Conservation (phyloP, 306 rosid species). For the Abrus pulchellus region DNA sequence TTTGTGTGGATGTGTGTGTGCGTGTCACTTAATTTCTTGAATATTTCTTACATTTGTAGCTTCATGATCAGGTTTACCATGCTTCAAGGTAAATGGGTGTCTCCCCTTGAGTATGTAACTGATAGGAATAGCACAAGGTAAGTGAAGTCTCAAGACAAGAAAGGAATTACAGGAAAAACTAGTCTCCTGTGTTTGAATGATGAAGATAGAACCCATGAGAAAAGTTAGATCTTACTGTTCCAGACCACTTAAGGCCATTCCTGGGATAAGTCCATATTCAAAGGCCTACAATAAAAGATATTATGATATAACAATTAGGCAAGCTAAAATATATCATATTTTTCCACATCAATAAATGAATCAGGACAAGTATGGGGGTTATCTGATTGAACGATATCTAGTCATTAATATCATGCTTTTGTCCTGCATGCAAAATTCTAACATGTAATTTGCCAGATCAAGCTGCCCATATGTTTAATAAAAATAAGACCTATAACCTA, state of each 20-base stretch:
- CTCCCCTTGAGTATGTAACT: conserved; percentile 91
- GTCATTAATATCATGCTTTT: conserved; percentile 23
- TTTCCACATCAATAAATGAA: conserved; percentile 8
- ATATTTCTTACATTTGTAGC: conserved; percentile 77
- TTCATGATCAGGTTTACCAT: conserved; percentile 93
- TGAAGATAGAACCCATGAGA: conserved; percentile 38
- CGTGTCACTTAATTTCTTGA: conserved; percentile 28
- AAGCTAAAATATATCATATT: conserved; percentile 7
- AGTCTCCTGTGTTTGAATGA: conserved; percentile 26
- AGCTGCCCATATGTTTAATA: background rate
- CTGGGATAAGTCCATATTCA: conserved; percentile 88
- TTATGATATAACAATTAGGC: conserved; percentile 25
- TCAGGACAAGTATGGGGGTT: conserved; percentile 2
- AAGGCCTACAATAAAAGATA: conserved; percentile 70
- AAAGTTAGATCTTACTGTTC: conserved; percentile 80
- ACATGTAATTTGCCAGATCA: conserved; percentile 16
- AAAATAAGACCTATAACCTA: background rate
- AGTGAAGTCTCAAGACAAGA: conserved; percentile 40
- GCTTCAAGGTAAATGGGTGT: conserved; percentile 80
- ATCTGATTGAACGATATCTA: conserved; percentile 2
- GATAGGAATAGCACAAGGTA: conserved; percentile 44
- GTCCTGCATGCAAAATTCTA: conserved; percentile 8
- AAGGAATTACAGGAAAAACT: conserved; percentile 28
- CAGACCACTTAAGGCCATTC: conserved; percentile 83
- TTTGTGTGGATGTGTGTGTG: background rate